Base-by-base conservation (phyloP, 352 stramenopile genomes). In the Halophytophthora polymorphica region DNA sequence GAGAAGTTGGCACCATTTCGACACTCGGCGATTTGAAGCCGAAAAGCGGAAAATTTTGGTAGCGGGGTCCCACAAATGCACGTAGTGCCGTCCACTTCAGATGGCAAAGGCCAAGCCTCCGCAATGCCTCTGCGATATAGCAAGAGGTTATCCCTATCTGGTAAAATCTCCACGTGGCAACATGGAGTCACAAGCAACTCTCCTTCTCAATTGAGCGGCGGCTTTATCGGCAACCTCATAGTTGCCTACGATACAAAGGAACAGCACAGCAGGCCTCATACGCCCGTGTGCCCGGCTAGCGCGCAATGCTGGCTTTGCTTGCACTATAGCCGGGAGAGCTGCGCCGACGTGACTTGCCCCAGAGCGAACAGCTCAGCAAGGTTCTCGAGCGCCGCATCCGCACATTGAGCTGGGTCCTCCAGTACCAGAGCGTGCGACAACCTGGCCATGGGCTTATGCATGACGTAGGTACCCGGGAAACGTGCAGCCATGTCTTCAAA, bases 401-500 rank as follows among this genome's bases (percentile, higher is more conserved):
- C 53, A 43, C 65, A 73, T 19, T 45, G 40, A 5, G 59, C 64
- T 18, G 68, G 66, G 29, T 79, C 57, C 33, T 86, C 74, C 46
- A 82, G 50, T 19, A 86, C 56, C 49, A 86, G 64, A 13, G 56
- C 47, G 50, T 86, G 74, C 2, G 63, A 73, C 23, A 66, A 64
- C 1, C 69, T 62, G 2, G 54, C 46, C 29, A 86, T 61, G 15
- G 72, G 57, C 2, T 53, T 45, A 13, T 33, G 43, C 3, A 44
- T 56, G 5, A 36, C 38, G 45, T 86, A 86, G 13, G 71, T 55
- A 2, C 64, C 25, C 19, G 74, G 74, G 22, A 73, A 52, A 18
- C 48, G 52, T 1, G 36, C 45, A 3, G 58, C 53, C 46, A 83
- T 63, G n/a, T 39, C 25, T 2, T 66, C 56, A 11, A 73, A 69